These are phyloP conservation scores for Schoenoplectus tabernaemontani DNA, from an alignment of 202 grass and related monocot genomes.

Conservation along the genomic window DNA sequence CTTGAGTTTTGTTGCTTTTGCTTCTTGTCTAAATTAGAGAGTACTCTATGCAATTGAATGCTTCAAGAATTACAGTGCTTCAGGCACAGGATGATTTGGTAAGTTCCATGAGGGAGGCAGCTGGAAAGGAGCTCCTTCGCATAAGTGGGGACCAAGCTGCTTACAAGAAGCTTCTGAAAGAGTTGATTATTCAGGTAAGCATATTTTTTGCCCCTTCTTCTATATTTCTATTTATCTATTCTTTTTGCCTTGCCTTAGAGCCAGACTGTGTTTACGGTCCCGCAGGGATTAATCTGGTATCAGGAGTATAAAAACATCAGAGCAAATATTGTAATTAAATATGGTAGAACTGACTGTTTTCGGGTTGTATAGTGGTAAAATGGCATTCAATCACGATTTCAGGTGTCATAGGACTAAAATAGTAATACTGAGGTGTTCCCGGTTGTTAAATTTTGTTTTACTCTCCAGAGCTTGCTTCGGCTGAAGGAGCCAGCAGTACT, in stretches of 20 bases:
- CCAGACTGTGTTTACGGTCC: neutral
- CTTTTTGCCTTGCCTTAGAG: neutral
- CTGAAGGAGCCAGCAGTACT: conserved; percentile 66
- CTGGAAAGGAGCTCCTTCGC: conserved; percentile 53
- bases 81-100: conserved; percentile 86
- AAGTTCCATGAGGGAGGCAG: conserved; percentile 52
- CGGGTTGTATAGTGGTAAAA: neutral
- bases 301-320: neutral
- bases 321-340: neutral
- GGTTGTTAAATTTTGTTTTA: conserved; percentile 18
- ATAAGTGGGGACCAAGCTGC: conserved; percentile 31
- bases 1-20: conserved; percentile 3
- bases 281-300: neutral
- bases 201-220: neutral
- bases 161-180: conserved; percentile 62
- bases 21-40: conserved; percentile 41
- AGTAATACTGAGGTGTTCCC: neutral
- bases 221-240: conserved; percentile 3
- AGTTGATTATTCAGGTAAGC: conserved; percentile 69
- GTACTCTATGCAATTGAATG: conserved; percentile 75
- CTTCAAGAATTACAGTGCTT: conserved; percentile 67
- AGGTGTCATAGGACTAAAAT: neutral
- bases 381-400: neutral
- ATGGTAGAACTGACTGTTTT: neutral
- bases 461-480: conserved; percentile 63